Base-by-base conservation (phyloP, 1,139 yeast species). In the Geotrichum macrosporum region DNA sequence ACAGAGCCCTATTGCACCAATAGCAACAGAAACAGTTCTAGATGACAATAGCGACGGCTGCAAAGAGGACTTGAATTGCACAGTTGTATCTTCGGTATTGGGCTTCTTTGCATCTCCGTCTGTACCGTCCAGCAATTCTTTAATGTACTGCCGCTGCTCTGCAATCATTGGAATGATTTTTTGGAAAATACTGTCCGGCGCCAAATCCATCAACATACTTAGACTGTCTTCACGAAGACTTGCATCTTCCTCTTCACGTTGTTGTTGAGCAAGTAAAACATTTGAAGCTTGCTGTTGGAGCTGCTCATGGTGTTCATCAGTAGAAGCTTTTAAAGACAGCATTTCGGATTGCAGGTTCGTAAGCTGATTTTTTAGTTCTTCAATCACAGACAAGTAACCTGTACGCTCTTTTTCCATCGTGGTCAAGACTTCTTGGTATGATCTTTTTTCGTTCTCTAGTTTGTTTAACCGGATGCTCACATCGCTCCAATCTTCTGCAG, bases 71-170 rank as follows among this genome's bases (percentile, higher is more conserved):
- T 5, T 9, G n/a, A 29, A 15, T 6, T 5, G 5, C 5, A 15
- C 13, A 10, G 4, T 21, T 18, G 18, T 13, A 10, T 15, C 16
- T 19, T 8, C 12, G 24, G 24, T 8, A n/a, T 18, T n/a, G 12
- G 22, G 6, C 4, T 10, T 35, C 19, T 21, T 26, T 33, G 26
- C 35, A 5, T 18, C 22, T 3, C 22, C 32, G 10, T 30, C 41
- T 4, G 45, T 26, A 8, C 39, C 45, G 8, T 42, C 39, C 2
- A 42, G 34, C 12, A 42, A 40, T 18, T 42, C 45, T 18, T 41
- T 36, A 22, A 46, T 46, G 20, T 46, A 46, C n/a, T 22, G 32
- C 5, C 36, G 40, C 39, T 46, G 49, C 22, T 46, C 46, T 18
- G 46, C 49, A 19, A 46, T 32, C 41, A 35, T 44, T 20, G 49